Evolutionary conservation across 78 protist species (phyloP).

Genomic region (Dictyostelium citrinum): DNA sequence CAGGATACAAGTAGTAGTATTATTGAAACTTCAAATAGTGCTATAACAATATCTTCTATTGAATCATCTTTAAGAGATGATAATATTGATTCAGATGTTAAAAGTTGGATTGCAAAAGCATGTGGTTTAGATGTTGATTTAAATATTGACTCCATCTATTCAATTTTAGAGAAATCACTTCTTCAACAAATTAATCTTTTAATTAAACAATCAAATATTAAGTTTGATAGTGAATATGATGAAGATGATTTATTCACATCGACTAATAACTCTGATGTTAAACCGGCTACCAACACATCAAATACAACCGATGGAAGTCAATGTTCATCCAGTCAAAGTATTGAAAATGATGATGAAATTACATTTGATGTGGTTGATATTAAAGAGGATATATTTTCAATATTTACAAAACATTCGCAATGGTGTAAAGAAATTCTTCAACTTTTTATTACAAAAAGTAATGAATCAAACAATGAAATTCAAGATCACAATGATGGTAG

Average conservation of each 20-base stretch:
- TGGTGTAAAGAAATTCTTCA: constrained; percentile 35
- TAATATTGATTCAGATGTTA: not conserved
- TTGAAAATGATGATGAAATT: not conserved
- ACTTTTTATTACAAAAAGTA: not conserved
- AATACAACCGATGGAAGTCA: not conserved
- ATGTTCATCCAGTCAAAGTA: not conserved
- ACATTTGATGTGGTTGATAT: not conserved
- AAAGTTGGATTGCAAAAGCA: constrained; percentile 28
- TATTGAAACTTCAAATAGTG: not conserved
- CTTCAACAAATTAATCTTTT: not conserved
- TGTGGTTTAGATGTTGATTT: constrained; percentile 25
- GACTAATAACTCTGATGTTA: not conserved
- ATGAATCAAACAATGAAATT: not conserved
- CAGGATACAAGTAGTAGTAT: not conserved
- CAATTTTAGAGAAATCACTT: constrained; percentile 10
- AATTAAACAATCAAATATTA: not conserved
- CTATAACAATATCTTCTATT: not conserved
- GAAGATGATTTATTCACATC: not conserved
- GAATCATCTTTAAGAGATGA: not conserved
- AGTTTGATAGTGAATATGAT: not conserved
- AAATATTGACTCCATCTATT: not conserved
- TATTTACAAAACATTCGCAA: constrained; percentile 8
- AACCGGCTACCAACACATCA: not conserved
- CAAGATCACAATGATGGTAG: not conserved
- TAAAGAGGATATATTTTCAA: not conserved